Base-by-base conservation (phyloP, 208 protist species). In the Crithidia fasciculata region DNA sequence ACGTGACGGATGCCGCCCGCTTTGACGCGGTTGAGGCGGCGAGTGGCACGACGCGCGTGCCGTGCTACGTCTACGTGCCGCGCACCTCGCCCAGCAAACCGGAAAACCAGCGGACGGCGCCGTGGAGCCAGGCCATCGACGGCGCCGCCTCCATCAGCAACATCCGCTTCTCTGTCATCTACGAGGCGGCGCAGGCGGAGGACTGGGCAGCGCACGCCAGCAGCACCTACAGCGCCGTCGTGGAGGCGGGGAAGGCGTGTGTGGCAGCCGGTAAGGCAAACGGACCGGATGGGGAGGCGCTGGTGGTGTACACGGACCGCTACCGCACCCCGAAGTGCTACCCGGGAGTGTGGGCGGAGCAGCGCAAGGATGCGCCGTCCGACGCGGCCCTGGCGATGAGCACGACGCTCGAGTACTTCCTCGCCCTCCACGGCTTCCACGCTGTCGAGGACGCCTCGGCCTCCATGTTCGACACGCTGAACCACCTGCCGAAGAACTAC, bases 1-100 rank as follows among this genome's bases (percentile, higher is more conserved):
- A 92, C 53, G 82, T 93, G 36, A 89, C 88, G 5, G 74, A 83
- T 54, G 60, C 73, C 9, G 47, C 36, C 8, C 41, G 47, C 8
- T 96, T 93, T 65, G 45, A 64, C 16, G 39, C 72, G 64, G 76
- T 88, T 16, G 87, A 87, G 75, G 43, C 47, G 44, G 63, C 76
- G 36, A 67, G 49, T 40, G 68, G 76, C 37, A 58, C 19, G 13
- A 39, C 59, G 10, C 85, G 90, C n/a, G 90, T 93, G 55, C 82
- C 88, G 13, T 90, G 91, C 78, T 95, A 87, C 72, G 72, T 95
- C 12, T 91, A 86, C 78, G 70, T 92, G 0, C 87, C 88, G 3
- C 39, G 58, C 13, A 72, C 49, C 9, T 83, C 79, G 4, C 50
- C 72, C 28, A 78, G 77, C 43, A 67, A 63, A 0, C 67, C 61